These are phyloP conservation scores for Agaricus bisporus DNA, from an alignment of 768 basidiomycete genomes.

Conservation along the genomic window DNA sequence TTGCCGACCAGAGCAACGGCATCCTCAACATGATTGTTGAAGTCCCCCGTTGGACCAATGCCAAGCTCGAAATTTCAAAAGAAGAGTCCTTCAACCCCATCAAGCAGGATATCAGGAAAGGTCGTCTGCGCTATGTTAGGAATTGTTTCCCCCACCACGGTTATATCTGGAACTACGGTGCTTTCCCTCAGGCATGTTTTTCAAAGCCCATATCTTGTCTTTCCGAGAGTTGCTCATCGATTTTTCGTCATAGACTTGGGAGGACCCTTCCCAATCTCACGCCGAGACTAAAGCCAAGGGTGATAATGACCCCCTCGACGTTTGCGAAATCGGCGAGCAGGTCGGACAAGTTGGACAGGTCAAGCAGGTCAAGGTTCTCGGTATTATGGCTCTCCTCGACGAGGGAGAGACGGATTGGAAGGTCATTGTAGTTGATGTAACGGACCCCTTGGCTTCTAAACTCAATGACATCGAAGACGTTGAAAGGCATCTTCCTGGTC, in stretches of 20 bases:
- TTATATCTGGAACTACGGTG: constrained; percentile 99
- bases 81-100: constrained; percentile 99
- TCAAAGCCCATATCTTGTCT: background rate
- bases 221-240: background rate
- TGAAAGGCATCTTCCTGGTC: constrained; percentile 93
- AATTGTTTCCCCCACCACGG: constrained; percentile 99
- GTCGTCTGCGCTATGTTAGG: constrained; percentile 92
- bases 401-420: constrained; percentile 99
- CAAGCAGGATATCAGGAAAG: constrained; percentile 98
- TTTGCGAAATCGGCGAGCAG: constrained; percentile 99
- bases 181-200: constrained; percentile 84
- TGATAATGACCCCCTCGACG: constrained; percentile 99
- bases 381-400: constrained; percentile 99
- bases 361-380: constrained; percentile 99
- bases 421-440: constrained; percentile 95
- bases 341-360: constrained; percentile 96
- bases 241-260: constrained; percentile 74
- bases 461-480: constrained; percentile 99
- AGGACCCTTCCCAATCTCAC: constrained; percentile 82
- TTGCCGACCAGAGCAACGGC: constrained; percentile 90
- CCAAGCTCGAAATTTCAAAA: constrained; percentile 99
- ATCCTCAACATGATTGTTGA: constrained; percentile 99
- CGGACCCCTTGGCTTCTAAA: constrained; percentile 92
- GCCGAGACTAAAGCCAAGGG: constrained; percentile 98
- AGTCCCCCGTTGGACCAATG: constrained; percentile 99